A percentile compares a stretch with the other conserved stretches of the same genome.
Evolutionary conservation across 139 green algal genomes (phyloP).

Genomic region (Limnomonas spitsbergensis): DNA sequence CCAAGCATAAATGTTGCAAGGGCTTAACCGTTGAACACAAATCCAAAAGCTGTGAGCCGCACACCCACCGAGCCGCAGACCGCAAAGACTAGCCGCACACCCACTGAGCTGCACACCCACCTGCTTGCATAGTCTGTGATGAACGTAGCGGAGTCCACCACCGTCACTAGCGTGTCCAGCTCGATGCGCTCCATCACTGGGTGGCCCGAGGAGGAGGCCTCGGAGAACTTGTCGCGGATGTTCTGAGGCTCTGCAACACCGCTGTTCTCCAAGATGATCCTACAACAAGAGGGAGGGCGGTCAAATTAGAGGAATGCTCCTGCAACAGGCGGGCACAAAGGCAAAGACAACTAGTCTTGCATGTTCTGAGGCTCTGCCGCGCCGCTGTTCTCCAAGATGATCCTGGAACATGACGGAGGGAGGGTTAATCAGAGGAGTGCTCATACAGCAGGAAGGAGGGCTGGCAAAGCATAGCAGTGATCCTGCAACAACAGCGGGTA

Average conservation of each 20-base stretch:
- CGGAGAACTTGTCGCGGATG: constrained; percentile 86
- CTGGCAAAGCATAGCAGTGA: too few species aligned
- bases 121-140: constrained; percentile 46
- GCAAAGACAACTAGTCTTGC: too few species aligned
- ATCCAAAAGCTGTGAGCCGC: too few species aligned
- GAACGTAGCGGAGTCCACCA: constrained; percentile 37
- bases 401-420: constrained; percentile 64
- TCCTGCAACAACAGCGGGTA: too few species aligned
- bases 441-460: too few species aligned
- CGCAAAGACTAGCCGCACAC: too few species aligned
- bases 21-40: too few species aligned
- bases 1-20: too few species aligned
- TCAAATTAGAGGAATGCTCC: background rate
- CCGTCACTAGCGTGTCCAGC: constrained; percentile 84
- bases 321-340: background rate
- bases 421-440: too few species aligned
- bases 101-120: too few species aligned
- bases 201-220: constrained; percentile 59
- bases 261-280: constrained; percentile 89
- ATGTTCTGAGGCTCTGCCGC: constrained; percentile 89
- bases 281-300: constrained; percentile 13
- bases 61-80: too few species aligned
- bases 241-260: constrained; percentile 90
- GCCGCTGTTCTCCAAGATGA: constrained; percentile 90
- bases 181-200: constrained; percentile 68